Conservation (phyloP, 176 grass and related monocot species). For the Zea luxurians region DNA sequence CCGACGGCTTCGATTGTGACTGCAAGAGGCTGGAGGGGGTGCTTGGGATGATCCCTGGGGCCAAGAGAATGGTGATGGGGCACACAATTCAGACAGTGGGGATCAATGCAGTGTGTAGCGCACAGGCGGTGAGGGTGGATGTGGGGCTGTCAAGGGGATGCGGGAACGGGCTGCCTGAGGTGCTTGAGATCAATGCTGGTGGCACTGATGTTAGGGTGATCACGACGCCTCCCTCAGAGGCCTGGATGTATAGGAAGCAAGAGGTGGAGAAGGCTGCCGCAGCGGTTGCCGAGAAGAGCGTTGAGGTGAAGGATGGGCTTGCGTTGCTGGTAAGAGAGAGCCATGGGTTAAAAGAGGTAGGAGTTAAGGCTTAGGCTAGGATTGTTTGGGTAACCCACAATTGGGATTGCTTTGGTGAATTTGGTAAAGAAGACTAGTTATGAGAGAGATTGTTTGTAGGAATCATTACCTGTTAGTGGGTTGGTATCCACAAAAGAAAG, state of each 20-base stretch:
- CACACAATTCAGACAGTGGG: conserved; percentile 87
- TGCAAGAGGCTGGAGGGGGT: conserved; percentile 61
- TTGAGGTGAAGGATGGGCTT: conserved; percentile 60
- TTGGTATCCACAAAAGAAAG: conserved; percentile 13
- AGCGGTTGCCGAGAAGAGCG: conserved; percentile 31
- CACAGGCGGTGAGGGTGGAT: conserved; percentile 72
- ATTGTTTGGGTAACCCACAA: conserved; percentile 18
- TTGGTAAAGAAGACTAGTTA: not conserved
- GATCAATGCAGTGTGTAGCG: conserved; percentile 71
- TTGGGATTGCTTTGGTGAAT: conserved; percentile 5
- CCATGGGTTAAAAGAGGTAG: conserved; percentile 60
- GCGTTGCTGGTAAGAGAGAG: conserved; percentile 72
- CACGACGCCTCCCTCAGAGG: conserved; percentile 55
- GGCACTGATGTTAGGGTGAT: conserved; percentile 62
- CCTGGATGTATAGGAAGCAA: conserved; percentile 46
- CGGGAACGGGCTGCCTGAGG: conserved; percentile 71
- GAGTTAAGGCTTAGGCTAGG: conserved; percentile 58
- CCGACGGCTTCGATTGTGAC: conserved; percentile 62
- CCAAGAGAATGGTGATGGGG: conserved; percentile 89
- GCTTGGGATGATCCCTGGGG: conserved; percentile 75
- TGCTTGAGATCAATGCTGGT: conserved; percentile 70
- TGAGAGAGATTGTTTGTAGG: conserved; percentile 3
- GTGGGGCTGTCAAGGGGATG: conserved; percentile 83
- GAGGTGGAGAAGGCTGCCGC: conserved; percentile 9
- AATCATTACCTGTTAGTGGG: conserved; percentile 13